Percentiles rank a stretch among this genome's conserved stretches.
Conservation (phyloP, 176 grass and related monocot species). For the Aegilops sharonensis region DNA sequence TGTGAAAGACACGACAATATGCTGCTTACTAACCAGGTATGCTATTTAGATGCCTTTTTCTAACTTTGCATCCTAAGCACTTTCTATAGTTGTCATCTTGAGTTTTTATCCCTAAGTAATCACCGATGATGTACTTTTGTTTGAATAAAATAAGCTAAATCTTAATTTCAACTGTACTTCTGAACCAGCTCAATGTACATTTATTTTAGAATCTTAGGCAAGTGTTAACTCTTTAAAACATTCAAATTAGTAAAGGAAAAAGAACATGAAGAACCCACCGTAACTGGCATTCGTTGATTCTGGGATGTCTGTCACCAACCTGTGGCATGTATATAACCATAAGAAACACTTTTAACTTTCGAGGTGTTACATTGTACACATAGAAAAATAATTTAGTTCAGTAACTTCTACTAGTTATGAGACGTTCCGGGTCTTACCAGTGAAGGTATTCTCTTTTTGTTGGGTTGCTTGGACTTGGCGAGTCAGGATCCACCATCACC, state of each 20-base stretch:
- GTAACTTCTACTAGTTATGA: constrained; percentile 18
- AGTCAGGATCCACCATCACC: constrained; percentile 98
- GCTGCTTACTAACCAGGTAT: constrained; percentile 5
- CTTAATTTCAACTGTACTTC: neutral
- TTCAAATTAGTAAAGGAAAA: constrained; percentile 35
- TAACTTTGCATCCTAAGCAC: neutral
- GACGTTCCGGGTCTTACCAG: constrained; percentile 56
- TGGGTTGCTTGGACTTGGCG: constrained; percentile 93
- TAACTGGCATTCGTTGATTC: constrained; percentile 68
- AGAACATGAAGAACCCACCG: constrained; percentile 47
- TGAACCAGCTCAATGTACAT: neutral
- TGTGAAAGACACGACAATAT: constrained; percentile 10
- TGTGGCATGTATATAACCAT: constrained; percentile 47
- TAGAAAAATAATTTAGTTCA: constrained; percentile 8
- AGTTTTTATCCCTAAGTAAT: neutral
- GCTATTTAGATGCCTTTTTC: neutral
- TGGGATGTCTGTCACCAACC: constrained; percentile 97
- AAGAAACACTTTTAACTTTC: constrained; percentile 21
- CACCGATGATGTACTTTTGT: neutral
- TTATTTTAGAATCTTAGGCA: constrained; percentile 31
- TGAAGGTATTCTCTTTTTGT: constrained; percentile 94
- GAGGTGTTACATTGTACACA: constrained; percentile 27
- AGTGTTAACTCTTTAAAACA: constrained; percentile 28
- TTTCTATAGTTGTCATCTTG: neutral
- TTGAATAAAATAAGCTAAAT: constrained; percentile 2